These are phyloP conservation scores for Colletotrichum sublineola DNA, from an alignment of 2,329 filamentous ascomycete species.

Conservation along the genomic window DNA sequence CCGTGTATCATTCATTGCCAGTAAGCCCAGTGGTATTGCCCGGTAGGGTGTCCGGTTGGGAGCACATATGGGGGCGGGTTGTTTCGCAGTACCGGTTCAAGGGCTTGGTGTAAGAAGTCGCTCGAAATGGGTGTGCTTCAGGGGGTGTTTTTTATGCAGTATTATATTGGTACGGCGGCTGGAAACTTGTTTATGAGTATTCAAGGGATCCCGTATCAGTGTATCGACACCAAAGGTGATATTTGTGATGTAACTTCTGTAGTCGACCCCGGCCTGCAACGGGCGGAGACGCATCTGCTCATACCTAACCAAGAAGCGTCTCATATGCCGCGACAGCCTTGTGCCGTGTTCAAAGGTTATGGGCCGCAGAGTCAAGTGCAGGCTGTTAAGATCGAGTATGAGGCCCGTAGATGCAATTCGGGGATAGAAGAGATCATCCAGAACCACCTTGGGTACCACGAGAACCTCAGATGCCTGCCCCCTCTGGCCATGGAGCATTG, in stretches of 20 bases:
- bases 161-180: not conserved
- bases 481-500: not conserved
- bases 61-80: no score
- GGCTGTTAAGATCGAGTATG: not conserved
- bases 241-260: not conserved
- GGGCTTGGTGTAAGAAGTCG: not conserved
- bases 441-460: not conserved
- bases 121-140: not conserved
- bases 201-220: not conserved
- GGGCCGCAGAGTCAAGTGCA: not conserved
- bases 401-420: not conserved
- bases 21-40: not conserved
- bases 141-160: not conserved
- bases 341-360: not conserved
- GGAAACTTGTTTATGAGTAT: not conserved
- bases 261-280: not conserved
- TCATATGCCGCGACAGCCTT: not conserved
- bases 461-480: not conserved
- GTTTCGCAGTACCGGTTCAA: not conserved
- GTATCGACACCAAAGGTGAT: not conserved
- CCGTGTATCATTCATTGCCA: not conserved
- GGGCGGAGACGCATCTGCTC: not conserved
- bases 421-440: not conserved
- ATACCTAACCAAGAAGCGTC: not conserved
- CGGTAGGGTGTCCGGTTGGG: not conserved